Percentiles rank a stretch among this genome's conserved stretches.
These are phyloP conservation scores for Sisymbrium altissimum DNA, from an alignment of 345 rosid species.

Conservation along the genomic window DNA sequence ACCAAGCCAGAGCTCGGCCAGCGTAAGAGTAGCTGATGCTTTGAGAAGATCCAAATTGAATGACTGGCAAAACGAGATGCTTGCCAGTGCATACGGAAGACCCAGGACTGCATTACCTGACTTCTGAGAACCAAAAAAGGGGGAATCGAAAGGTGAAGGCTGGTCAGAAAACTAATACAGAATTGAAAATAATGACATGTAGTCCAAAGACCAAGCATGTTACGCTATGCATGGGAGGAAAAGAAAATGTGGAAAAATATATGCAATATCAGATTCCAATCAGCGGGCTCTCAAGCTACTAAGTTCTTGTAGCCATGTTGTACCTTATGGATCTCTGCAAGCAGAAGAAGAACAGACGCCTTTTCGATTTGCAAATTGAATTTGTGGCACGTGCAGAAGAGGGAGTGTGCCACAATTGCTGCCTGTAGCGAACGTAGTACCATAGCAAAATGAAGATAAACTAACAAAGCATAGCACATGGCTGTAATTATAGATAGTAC, in stretches of 20 bases:
- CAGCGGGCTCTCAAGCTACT: background rate
- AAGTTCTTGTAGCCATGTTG: background rate
- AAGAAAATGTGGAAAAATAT: background rate
- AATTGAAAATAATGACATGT: background rate
- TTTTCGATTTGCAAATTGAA: slow-evolving; percentile 85
- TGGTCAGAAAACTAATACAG: background rate
- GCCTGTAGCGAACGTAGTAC: slow-evolving; percentile 56
- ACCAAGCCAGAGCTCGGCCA: slow-evolving; percentile 92
- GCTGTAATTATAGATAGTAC: background rate
- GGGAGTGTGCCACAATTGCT: slow-evolving; percentile 76
- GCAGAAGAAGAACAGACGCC: slow-evolving; percentile 85
- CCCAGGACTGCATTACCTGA: slow-evolving; percentile 95
- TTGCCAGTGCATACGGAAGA: slow-evolving; percentile 89
- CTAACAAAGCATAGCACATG: slow-evolving; percentile 4
- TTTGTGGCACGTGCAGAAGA: slow-evolving; percentile 90
- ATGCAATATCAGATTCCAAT: slow-evolving; percentile 13
- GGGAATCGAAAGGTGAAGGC: background rate
- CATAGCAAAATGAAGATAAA: slow-evolving; percentile 21
- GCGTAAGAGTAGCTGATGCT: slow-evolving; percentile 87
- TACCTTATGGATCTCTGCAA: slow-evolving; percentile 99
- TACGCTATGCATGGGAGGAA: background rate
- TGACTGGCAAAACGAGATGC: slow-evolving; percentile 93
- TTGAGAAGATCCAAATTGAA: slow-evolving; percentile 94
- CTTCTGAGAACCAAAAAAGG: slow-evolving; percentile 47
- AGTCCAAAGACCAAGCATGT: background rate